These are phyloP conservation scores for Lipomyces kockii DNA, from an alignment of 805 yeast genomes.

Conservation along the genomic window DNA sequence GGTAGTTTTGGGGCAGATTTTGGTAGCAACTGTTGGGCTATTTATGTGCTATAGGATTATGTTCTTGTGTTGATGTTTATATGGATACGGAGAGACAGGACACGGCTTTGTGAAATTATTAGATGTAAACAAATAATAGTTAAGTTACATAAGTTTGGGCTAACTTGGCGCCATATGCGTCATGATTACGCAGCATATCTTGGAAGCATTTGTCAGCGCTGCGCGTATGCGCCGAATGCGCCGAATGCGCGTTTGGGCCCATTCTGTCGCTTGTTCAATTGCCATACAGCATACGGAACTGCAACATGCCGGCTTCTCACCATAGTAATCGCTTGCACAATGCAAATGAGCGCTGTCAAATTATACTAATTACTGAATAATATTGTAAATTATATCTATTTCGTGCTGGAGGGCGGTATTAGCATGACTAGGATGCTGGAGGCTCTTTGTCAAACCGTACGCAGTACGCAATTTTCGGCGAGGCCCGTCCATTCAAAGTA, in stretches of 20 bases:
- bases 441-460: background rate
- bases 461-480: background rate
- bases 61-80: background rate
- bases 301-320: too few relatives aligned
- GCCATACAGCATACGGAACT: too few relatives aligned
- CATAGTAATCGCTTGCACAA: too few relatives aligned
- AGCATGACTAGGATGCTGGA: background rate
- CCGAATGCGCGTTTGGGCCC: too few relatives aligned
- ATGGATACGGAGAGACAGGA: background rate
- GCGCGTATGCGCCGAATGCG: too few relatives aligned
- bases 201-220: too few relatives aligned
- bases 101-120: background rate
- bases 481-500: too few relatives aligned
- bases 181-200: too few relatives aligned
- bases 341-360: too few relatives aligned
- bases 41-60: background rate
- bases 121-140: background rate
- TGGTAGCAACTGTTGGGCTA: background rate
- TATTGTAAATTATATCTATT: too few relatives aligned
- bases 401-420: background rate
- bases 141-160: background rate
- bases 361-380: background rate
- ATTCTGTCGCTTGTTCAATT: too few relatives aligned
- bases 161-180: too few relatives aligned
- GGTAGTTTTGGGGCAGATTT: background rate